These are phyloP conservation scores for Alternaria dauci DNA, from an alignment of 2,329 filamentous ascomycete genomes.

Conservation along the genomic window DNA sequence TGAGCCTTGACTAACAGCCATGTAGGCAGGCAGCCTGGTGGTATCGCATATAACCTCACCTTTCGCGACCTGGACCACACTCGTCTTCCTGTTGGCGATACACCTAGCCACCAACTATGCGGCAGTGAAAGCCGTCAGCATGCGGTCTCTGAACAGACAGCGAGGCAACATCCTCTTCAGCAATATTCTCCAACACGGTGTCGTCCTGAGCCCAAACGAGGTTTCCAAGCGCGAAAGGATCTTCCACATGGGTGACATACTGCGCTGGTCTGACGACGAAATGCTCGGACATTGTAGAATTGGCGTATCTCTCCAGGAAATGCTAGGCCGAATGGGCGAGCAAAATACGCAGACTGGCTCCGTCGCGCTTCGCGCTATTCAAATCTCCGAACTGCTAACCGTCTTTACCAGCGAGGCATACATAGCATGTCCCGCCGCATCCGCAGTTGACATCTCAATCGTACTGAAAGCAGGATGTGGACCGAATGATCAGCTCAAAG, in stretches of 20 bases:
- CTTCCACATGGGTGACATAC: slow-evolving; percentile 70
- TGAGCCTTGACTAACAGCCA: slow-evolving; percentile 22
- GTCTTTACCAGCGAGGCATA: slow-evolving; percentile 65
- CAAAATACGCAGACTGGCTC: slow-evolving; percentile 38
- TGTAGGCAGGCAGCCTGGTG: slow-evolving; percentile 75
- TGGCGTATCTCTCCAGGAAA: slow-evolving; percentile 57
- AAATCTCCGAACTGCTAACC: slow-evolving; percentile 59
- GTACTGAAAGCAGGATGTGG: slow-evolving; percentile 68
- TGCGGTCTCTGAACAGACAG: slow-evolving; percentile 86
- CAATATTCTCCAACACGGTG: slow-evolving; percentile 49
- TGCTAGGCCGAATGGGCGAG: slow-evolving; percentile 42
- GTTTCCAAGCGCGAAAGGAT: slow-evolving; percentile 68
- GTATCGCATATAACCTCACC: slow-evolving; percentile 78
- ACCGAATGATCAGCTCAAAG: slow-evolving; percentile 63
- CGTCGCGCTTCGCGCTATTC: slow-evolving; percentile 37
- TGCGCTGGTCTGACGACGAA: slow-evolving; percentile 62
- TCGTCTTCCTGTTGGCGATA: slow-evolving; percentile 74
- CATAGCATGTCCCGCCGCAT: slow-evolving; percentile 64
- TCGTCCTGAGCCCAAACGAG: slow-evolving; percentile 69
- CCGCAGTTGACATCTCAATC: slow-evolving; percentile 59
- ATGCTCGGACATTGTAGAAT: slow-evolving; percentile 64
- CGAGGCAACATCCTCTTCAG: slow-evolving; percentile 81
- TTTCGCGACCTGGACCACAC: slow-evolving; percentile 74
- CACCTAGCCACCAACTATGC: slow-evolving; percentile 88
- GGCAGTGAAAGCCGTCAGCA: slow-evolving; percentile 83